Evolutionary conservation across 2,329 filamentous ascomycete species (phyloP), one percentile per base, ranked within the genome.

Genomic region (Phialocephala subalpina): DNA sequence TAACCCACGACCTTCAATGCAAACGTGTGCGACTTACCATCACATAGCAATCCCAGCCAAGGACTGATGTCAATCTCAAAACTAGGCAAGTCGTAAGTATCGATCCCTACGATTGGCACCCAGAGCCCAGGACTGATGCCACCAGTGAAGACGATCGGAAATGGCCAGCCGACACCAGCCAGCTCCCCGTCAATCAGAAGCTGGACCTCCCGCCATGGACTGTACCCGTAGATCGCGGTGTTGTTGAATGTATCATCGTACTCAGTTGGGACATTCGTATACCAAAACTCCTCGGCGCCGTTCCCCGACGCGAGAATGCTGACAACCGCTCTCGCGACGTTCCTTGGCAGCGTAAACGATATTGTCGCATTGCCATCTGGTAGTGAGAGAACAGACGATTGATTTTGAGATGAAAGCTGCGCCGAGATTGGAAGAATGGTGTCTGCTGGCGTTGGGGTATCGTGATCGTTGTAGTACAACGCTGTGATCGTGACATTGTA

Each of bases 231-330:
- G 0, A 40, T 80, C 18, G 63, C 58, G 1, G 78, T 76, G 14
- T 85, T 86, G 1, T 84, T 82, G 74, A 93, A 94, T 1, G 84
- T 83, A 33, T 82, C 68, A 1, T 80, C 81, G 69, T 88, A 86
- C 12, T 84, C 85, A 40, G 88, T 83, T 1, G 90, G 86, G 1
- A 93, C 87, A 73, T 94, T 94, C 63, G 83, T 87, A 86, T 90
- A 94, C 92, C 92, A 95, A 72, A 94, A 94, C 76, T 95, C 92
- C 78, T 95, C 92, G n/a, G 82, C 79, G 0, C 84, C 83, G 75
- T 95, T 92, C 0, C 91, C 92, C 69, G 88, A 92, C 7, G 92
- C 90, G 9, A 90, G 86, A 22, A 95, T 83, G 1, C 90, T 88
- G 62, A 94, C 86, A 8, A 93, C 84, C 18, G 92, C 92, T 64